These are phyloP conservation scores for Linanthus parryae DNA, from an alignment of 148 eudicot genomes.

Conservation along the genomic window DNA sequence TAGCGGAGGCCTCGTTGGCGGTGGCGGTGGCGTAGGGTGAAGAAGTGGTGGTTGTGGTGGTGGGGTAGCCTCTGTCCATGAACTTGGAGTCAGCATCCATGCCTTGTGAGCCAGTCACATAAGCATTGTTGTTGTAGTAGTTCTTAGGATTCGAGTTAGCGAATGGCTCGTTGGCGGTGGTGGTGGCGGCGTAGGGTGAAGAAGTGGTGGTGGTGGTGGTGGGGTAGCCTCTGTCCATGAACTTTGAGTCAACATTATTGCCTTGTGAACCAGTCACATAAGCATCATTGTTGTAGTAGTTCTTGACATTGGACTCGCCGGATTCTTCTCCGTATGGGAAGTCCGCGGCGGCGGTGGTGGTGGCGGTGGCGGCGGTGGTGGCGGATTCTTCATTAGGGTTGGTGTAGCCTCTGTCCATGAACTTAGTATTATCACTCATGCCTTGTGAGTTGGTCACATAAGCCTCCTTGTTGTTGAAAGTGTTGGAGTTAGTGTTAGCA, in stretches of 20 bases:
- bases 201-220: conserved; percentile 1
- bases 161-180: conserved; percentile 4
- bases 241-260: not conserved
- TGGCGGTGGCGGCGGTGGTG: conserved; percentile 26
- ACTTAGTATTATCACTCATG: conserved; percentile 1
- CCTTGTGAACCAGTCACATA: conserved; percentile 9
- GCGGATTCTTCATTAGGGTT: conserved; percentile 10
- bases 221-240: conserved; percentile 4
- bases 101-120: conserved; percentile 10
- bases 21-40: conserved; percentile 1
- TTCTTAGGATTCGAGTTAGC: conserved; percentile 12
- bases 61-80: not conserved
- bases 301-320: not conserved
- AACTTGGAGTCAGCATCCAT: conserved; percentile 5
- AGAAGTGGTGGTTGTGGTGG: not conserved
- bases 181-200: not conserved
- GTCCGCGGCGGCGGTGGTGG: not conserved
- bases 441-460: conserved; percentile 9
- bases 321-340: not conserved
- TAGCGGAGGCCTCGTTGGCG: not conserved
- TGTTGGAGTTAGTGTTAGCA: conserved; percentile 13
- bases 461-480: conserved; percentile 14
- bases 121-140: conserved; percentile 13
- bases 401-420: conserved; percentile 1
- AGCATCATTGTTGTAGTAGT: conserved; percentile 13